phyloP scores from a whole-genome alignment of 2,329 filamentous ascomycete genomes.

The Emydomyces testavorans region DNA sequence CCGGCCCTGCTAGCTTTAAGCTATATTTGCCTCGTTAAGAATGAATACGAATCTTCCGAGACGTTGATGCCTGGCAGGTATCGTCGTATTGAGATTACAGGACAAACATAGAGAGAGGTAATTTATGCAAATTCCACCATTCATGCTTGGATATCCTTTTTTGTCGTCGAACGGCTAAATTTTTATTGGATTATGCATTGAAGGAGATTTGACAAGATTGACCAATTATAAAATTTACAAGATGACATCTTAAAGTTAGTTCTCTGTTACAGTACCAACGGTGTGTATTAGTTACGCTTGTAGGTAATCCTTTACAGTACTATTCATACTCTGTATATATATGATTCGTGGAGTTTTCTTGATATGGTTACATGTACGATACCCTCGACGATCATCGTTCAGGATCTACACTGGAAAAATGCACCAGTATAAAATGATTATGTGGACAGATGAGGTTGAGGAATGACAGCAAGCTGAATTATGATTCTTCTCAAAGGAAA shows the following conservation, averaged over 20 bases:
- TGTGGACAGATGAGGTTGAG: background rate
- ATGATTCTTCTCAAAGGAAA: too few species aligned
- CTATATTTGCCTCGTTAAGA: background rate
- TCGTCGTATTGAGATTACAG: background rate
- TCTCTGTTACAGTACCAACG: too few species aligned
- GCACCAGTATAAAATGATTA: background rate
- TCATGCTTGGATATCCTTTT: too few species aligned
- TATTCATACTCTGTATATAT: too few species aligned
- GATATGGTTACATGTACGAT: background rate
- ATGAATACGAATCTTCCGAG: background rate
- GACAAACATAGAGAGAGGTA: background rate
- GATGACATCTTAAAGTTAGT: too few species aligned
- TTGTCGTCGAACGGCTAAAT: background rate
- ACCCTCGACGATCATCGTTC: slow-evolving; percentile 4
- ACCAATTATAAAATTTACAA: background rate
- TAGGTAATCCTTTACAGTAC: too few species aligned
- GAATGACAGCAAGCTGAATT: background rate
- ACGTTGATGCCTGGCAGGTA: background rate
- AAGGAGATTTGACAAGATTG: background rate
- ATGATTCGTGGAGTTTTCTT: too few species aligned
- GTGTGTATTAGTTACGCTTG: too few species aligned
- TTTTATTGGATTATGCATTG: slow-evolving; percentile 4
- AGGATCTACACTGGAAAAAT: background rate
- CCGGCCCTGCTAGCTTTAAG: slow-evolving; percentile 6
- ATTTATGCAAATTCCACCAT: slow-evolving; percentile 1